phyloP scores from a whole-genome alignment of 306 rosid genomes.

The Cicer cuneatum region DNA sequence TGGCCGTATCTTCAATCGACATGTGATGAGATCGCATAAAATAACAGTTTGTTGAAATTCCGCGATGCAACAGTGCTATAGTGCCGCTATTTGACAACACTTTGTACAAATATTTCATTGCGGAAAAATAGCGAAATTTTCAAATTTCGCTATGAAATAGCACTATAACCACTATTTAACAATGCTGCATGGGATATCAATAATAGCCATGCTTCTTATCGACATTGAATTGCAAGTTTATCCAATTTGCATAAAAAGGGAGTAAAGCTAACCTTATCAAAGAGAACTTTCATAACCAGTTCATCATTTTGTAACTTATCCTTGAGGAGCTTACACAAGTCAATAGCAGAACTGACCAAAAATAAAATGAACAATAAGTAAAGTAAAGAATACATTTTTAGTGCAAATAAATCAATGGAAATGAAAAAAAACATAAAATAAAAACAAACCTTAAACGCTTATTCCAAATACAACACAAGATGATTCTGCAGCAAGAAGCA shows the following conservation, averaged over 20 bases:
- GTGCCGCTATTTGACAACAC: too few relatives aligned
- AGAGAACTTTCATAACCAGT: slow-evolving; percentile 54
- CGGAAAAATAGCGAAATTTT: too few relatives aligned
- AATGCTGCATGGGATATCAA: background rate
- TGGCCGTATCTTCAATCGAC: background rate
- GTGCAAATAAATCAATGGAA: slow-evolving; percentile 34
- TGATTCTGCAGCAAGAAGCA: slow-evolving; percentile 69
- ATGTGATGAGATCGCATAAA: too few relatives aligned
- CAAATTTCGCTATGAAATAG: too few relatives aligned
- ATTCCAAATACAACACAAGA: slow-evolving; percentile 65
- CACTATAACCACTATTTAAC: too few relatives aligned
- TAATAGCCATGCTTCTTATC: slow-evolving; percentile 5
- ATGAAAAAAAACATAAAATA: background rate
- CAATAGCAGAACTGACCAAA: slow-evolving; percentile 62
- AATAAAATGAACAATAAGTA: slow-evolving; percentile 39
- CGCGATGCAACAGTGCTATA: too few relatives aligned
- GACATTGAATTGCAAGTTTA: slow-evolving; percentile 23
- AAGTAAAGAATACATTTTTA: slow-evolving; percentile 6
- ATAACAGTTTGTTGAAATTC: too few relatives aligned
- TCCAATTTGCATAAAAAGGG: slow-evolving; percentile 28
- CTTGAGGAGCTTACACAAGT: slow-evolving; percentile 74
- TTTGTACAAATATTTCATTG: too few relatives aligned
- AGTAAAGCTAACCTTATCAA: slow-evolving; percentile 67
- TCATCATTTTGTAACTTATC: slow-evolving; percentile 59
- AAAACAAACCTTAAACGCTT: slow-evolving; percentile 67